A percentile compares a stretch with the other conserved stretches of the same genome.
These are phyloP conservation scores for Peribolospora kevripleyi DNA, from an alignment of 768 basidiomycete species.

Conservation along the genomic window DNA sequence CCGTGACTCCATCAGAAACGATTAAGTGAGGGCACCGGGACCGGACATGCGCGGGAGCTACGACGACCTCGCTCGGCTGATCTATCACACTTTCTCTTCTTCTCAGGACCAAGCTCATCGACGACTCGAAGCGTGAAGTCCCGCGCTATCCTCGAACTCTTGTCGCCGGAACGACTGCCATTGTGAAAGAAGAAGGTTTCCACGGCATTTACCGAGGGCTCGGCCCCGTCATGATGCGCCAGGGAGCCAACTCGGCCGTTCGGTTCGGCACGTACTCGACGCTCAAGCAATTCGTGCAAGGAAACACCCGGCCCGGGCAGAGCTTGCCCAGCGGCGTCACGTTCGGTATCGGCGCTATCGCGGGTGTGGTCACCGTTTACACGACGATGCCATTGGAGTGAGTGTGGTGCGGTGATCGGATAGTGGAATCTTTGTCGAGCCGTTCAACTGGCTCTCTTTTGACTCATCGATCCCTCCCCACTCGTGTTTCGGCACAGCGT, in stretches of 20 bases:
- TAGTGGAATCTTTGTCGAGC: not conserved
- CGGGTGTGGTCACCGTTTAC: constrained; percentile 86
- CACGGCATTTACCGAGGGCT: constrained; percentile 55
- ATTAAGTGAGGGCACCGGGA: constrained; percentile 49
- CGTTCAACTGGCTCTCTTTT: not conserved
- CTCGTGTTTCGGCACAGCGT: constrained; percentile 31
- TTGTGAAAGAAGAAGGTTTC: constrained; percentile 64
- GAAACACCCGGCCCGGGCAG: constrained; percentile 57
- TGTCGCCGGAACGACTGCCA: constrained; percentile 54
- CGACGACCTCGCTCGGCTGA: not conserved
- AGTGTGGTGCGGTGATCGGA: constrained; percentile 3
- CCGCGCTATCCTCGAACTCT: constrained; percentile 62
- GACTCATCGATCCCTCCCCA: not conserved
- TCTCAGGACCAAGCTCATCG: constrained; percentile 83
- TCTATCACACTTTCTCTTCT: not conserved
- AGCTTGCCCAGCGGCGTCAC: constrained; percentile 65
- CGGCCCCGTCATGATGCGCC: constrained; percentile 86
- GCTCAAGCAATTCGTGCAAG: constrained; percentile 75
- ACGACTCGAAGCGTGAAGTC: constrained; percentile 61
- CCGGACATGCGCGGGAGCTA: too few species aligned
- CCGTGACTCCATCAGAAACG: constrained; percentile 91
- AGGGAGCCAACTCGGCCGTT: constrained; percentile 91
- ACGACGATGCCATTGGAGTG: constrained; percentile 27
- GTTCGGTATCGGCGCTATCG: constrained; percentile 78
- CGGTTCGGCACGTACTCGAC: constrained; percentile 88